Evolutionary conservation across 768 basidiomycete species (phyloP).

Genomic region (Lactifluus piperatus): DNA sequence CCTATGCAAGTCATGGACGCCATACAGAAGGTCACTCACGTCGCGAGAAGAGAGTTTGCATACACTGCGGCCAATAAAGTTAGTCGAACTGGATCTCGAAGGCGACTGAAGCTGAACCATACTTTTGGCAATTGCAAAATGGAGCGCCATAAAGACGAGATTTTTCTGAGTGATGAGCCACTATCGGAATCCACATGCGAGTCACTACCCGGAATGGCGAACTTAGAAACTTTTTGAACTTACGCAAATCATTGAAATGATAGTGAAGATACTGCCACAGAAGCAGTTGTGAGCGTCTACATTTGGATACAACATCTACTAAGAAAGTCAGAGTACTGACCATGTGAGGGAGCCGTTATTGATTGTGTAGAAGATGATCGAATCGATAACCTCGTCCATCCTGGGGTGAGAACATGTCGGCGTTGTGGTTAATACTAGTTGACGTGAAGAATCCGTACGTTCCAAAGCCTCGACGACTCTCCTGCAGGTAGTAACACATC

Average conservation of each 20-base stretch:
- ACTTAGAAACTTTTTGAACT: not conserved
- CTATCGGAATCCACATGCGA: not conserved
- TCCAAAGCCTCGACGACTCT: conserved; percentile 18
- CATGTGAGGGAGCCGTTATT: conserved; percentile 21
- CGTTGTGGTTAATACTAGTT: not conserved
- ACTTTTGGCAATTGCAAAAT: conserved; percentile 21
- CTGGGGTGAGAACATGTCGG: not conserved
- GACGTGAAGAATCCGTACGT: conserved; percentile 2
- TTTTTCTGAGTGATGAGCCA: conserved; percentile 14
- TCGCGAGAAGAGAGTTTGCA: conserved; percentile 20
- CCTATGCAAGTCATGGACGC: not conserved
- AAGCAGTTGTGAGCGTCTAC: not conserved
- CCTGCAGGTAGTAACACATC: conserved; percentile 20
- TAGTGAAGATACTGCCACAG: conserved; percentile 12
- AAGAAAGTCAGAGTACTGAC: not conserved
- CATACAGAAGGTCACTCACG: conserved; percentile 6
- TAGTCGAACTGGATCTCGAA: not conserved
- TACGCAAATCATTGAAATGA: conserved; percentile 18
- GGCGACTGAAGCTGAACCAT: not conserved
- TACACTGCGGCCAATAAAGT: conserved; percentile 7
- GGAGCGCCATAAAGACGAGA: conserved; percentile 20
- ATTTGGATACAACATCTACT: not conserved
- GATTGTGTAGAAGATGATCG: conserved; percentile 19
- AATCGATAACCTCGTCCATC: conserved; percentile 18
- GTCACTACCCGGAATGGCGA: not conserved